Conservation (phyloP, 2,329 filamentous ascomycete species). For the Zasmidium angulare region DNA sequence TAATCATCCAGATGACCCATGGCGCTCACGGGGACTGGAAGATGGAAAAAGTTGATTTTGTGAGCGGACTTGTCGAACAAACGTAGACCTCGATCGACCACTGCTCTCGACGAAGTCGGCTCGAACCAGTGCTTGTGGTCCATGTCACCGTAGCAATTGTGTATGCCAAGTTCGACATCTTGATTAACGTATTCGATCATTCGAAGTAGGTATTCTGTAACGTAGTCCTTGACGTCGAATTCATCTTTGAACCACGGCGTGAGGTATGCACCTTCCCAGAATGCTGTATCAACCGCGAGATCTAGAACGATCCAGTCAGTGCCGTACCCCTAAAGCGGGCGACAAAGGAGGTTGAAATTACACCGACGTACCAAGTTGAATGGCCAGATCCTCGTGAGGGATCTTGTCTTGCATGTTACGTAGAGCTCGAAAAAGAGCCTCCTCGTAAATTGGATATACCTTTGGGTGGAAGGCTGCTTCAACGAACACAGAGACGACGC, state of each 20-base stretch:
- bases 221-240: conserved; percentile 31
- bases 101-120: conserved; percentile 35
- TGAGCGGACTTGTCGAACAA: conserved; percentile 31
- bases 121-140: conserved; percentile 46
- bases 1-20: conserved; percentile 34
- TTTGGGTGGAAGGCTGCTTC: conserved; percentile 26
- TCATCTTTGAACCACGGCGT: conserved; percentile 21
- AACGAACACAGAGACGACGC: conserved; percentile 25
- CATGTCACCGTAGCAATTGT: conserved; percentile 52
- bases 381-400: conserved; percentile 34
- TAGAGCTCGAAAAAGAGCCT: conserved; percentile 31
- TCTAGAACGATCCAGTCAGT: conserved; percentile 23
- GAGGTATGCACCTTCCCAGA: conserved; percentile 24
- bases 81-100: conserved; percentile 39
- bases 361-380: conserved; percentile 23
- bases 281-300: conserved; percentile 34
- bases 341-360: background rate
- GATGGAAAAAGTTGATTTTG: conserved; percentile 42
- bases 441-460: conserved; percentile 35
- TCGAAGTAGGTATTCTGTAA: conserved; percentile 34
- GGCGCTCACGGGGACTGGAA: conserved; percentile 43
- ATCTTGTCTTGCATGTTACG: conserved; percentile 32
- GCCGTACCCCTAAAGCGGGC: background rate
- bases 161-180: conserved; percentile 44
- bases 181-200: conserved; percentile 34